Base-by-base conservation (phyloP, 495 filamentous ascomycete species). In the Achaetomiella virescens region DNA sequence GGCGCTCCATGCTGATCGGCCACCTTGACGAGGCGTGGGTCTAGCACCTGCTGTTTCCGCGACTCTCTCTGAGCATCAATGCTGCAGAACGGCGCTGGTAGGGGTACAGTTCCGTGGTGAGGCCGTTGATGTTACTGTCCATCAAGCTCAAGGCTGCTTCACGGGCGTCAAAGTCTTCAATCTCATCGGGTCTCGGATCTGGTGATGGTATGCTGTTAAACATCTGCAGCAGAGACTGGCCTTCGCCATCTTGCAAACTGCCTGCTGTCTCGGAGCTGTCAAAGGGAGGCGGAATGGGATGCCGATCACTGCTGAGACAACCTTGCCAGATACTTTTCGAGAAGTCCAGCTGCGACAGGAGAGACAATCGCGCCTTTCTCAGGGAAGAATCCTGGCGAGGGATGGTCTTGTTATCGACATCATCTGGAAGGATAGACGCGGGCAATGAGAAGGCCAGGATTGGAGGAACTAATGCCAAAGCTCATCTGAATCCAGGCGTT, bases 181-280 rank as follows among this genome's bases (percentile, higher is more conserved):
- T 75, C 0, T 52, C 48, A 7, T 81, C 70, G 3, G 79, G 72
- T 0, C 59, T 58, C 8, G 90, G 87, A 2, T 76, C 62, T 1
- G 92, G 92, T 10, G 90, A 84, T 11, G 86, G 77, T 9, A 96
- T 71, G 3, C 78, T 88, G 71, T 97, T 97, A 73, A 95, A 97
- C 58, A 96, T 81, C 55, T 89, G 83, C 61, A 91, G 87, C 0
- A 97, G 69, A 0, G 88, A 89, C 12, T 56, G 55, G 6, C 85
- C 75, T 1, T 48, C 36, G 12, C 46, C 49, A 6, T 53, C 24
- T 2, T 36, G 31, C 10, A 6, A 40, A 11, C 45, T 17, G 24
- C 9, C 50, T 18, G 46, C 17, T 1, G 20, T 36, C 1, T 54
- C 41, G 14, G 44, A n/a, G 21, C 6, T 17, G 2, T 24, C 44